Evolutionary conservation across 108 stramenopile genomes (phyloP).

Genomic region (Pseudonitzschia multiseries): DNA sequence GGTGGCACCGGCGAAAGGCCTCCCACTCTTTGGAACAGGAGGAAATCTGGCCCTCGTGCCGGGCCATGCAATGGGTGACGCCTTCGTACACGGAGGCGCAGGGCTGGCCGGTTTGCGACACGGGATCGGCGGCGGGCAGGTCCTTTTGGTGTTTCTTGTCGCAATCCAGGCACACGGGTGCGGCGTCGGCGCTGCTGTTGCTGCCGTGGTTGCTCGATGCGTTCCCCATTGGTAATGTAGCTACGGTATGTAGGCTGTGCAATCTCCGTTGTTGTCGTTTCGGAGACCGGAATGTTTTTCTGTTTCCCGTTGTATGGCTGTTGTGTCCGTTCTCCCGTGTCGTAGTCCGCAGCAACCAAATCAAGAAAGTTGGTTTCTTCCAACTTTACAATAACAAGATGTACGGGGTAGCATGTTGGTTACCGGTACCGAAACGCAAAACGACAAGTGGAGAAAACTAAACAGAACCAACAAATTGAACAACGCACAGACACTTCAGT

Average conservation of each 20-base stretch:
- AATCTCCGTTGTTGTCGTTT: too few relatives aligned
- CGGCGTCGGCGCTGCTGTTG: background rate
- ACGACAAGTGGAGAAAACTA: too few relatives aligned
- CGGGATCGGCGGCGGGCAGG: conserved; percentile 24
- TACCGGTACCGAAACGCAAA: too few relatives aligned
- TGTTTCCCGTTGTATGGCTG: too few relatives aligned
- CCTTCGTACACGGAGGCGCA: conserved; percentile 31
- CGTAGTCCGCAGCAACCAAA: too few relatives aligned
- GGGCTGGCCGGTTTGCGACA: conserved; percentile 26
- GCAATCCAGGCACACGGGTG: conserved; percentile 32
- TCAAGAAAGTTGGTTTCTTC: too few relatives aligned
- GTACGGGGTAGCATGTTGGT: too few relatives aligned
- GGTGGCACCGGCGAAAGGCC: conserved; percentile 42
- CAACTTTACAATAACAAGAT: too few relatives aligned
- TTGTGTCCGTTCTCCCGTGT: too few relatives aligned
- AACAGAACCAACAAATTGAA: too few relatives aligned
- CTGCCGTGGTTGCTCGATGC: background rate
- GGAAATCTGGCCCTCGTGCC: conserved; percentile 39
- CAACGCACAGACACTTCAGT: too few relatives aligned
- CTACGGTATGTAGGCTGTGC: background rate
- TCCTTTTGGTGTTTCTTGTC: conserved; percentile 37
- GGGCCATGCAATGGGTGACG: conserved; percentile 40
- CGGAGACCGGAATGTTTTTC: too few relatives aligned
- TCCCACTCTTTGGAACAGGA: conserved; percentile 44
- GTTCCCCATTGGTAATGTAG: background rate